phyloP scores from a whole-genome alignment of 1,284 basidiomycete species.

The Austroboletus novae-zelandiae region DNA sequence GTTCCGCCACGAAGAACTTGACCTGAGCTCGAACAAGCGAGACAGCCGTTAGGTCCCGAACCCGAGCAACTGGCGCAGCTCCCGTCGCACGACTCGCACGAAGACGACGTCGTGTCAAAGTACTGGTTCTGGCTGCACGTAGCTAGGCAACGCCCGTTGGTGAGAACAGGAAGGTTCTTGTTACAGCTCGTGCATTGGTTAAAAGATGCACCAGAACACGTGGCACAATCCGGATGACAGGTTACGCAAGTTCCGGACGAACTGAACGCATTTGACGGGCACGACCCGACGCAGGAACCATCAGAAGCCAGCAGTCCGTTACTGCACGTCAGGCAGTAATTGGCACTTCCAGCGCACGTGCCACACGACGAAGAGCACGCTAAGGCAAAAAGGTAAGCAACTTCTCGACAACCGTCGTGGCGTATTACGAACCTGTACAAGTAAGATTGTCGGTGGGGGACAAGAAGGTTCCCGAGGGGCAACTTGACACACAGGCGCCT shows the following conservation, averaged over 20 bases:
- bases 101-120: constrained; percentile 62
- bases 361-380: constrained; percentile 74
- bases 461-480: constrained; percentile 71
- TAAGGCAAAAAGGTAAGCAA: constrained; percentile 30
- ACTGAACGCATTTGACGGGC: constrained; percentile 67
- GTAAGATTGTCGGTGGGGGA: constrained; percentile 67
- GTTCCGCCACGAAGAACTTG: constrained; percentile 62
- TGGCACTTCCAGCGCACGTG: constrained; percentile 62
- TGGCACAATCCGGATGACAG: constrained; percentile 80
- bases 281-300: constrained; percentile 71
- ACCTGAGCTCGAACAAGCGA: constrained; percentile 65
- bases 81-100: constrained; percentile 69
- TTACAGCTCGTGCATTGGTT: constrained; percentile 75
- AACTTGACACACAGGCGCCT: constrained; percentile 64
- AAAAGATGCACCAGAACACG: constrained; percentile 70
- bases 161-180: constrained; percentile 64
- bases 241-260: constrained; percentile 61
- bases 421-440: constrained; percentile 51
- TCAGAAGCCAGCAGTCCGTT: constrained; percentile 60
- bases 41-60: constrained; percentile 59
- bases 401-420: constrained; percentile 6
- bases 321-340: constrained; percentile 70
- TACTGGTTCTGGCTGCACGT: constrained; percentile 71
- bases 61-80: constrained; percentile 74
- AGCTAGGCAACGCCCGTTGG: constrained; percentile 68